Base-by-base conservation (phyloP, 345 rosid genomes). In the Orychophragmus violaceus region DNA sequence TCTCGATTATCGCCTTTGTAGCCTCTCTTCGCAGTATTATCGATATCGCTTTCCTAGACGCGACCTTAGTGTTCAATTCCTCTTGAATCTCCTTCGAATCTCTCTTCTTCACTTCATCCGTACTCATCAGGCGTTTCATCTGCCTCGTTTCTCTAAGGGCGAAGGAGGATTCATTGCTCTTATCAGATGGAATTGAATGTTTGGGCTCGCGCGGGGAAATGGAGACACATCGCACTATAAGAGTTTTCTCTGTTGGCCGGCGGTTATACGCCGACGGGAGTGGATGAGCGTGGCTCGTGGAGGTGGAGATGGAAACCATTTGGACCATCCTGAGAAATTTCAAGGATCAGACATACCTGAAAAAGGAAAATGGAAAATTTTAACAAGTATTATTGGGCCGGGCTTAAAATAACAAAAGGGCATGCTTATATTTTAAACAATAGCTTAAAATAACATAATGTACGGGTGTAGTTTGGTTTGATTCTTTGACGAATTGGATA, bases 31-130 rank as follows among this genome's bases (percentile, higher is more conserved):
- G 55, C 7, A 91, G 80, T 62, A 91, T 80, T 24, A 82, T 74
- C 9, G 90, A 91, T 11, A 89, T 64, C 0, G 96, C 96, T 67
- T 89, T 91, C 79, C 81, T 81, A 3, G 98, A 91, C 2, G 95
- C 98, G 9, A 85, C 69, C 64, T 89, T 89, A 57, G 74, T 52
- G 82, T 85, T 82, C 54, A 62, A 71, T 48, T 76, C 82, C 70
- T 84, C 90, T 33, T 55, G 68, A 48, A 69, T 81, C 73, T 84
- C 90, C 33, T 55, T 72, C 1, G 62, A 77, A 48, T 85, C 85
- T 53, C 72, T 77, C 72, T 78, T 72, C 74, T 68, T 80, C 56
- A 69, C 55, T 56, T 81, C 71, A 79, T 75, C 77, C 17, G 69
- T 46, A 58, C 68, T 81, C 30, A 74, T 42, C 6, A 62, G n/a